Evolutionary conservation across 768 basidiomycete species (phyloP).

Genomic region (Suillus weaverae): DNA sequence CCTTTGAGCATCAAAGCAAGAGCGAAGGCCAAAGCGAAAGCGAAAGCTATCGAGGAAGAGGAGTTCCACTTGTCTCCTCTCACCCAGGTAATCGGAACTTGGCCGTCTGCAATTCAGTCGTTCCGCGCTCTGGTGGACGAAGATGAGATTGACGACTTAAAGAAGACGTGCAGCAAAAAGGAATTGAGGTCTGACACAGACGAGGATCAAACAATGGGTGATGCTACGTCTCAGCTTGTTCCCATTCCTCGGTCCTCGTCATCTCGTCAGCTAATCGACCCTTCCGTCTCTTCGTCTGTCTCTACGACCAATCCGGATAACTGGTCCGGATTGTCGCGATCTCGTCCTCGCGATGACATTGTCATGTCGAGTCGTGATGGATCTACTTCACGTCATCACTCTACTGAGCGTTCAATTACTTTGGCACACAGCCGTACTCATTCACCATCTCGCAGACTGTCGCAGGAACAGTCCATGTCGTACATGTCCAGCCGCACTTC

Average conservation of each 20-base stretch:
- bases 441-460: slow-evolving; percentile 20
- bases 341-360: slow-evolving; percentile 22
- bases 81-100: slow-evolving; percentile 22
- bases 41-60: slow-evolving; percentile 28
- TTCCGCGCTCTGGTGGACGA: slow-evolving; percentile 31
- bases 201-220: slow-evolving; percentile 1
- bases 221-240: slow-evolving; percentile 2
- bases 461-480: slow-evolving; percentile 19
- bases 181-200: slow-evolving; percentile 1
- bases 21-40: slow-evolving; percentile 18
- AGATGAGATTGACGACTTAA: slow-evolving; percentile 28
- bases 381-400: slow-evolving; percentile 29
- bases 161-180: slow-evolving; percentile 17
- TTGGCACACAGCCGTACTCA: slow-evolving; percentile 29
- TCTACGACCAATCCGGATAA: not conserved
- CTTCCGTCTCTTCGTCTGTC: not conserved
- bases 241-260: slow-evolving; percentile 30
- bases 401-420: slow-evolving; percentile 23
- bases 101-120: slow-evolving; percentile 30
- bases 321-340: slow-evolving; percentile 13
- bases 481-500: slow-evolving; percentile 30
- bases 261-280: not conserved
- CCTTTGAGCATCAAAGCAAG: slow-evolving; percentile 10
- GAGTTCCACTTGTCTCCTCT: slow-evolving; percentile 35
- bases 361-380: slow-evolving; percentile 13